Base-by-base conservation (phyloP, 306 rosid genomes). In the Pueraria montana region DNA sequence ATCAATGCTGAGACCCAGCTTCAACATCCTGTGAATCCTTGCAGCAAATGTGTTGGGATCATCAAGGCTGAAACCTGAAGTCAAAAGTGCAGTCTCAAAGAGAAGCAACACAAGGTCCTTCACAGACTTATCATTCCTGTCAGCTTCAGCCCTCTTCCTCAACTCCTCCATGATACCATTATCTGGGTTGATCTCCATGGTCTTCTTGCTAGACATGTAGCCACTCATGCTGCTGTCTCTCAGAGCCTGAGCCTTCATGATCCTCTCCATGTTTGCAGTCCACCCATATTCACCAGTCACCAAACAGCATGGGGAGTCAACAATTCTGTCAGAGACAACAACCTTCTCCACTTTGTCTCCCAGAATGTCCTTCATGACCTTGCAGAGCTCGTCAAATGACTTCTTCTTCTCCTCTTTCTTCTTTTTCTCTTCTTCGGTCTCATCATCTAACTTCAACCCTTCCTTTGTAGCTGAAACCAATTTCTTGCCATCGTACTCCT, bases 221-320 rank as follows among this genome's bases (percentile, higher is more conserved):
- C 91, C 48, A 0, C 89, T 18, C 96, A 92, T 92, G 87, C 93
- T 90, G 84, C 0, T 92, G 42, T 92, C 96, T 32, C 93, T 84
- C n/a, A 92, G 71, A 6, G 96, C 93, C 72, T 89, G 96, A 1
- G 96, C 96, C 83, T 91, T 91, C 91, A 91, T 89, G 52, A 91
- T 89, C 72, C 96, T 91, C 52, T 91, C 93, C 93, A 91, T 91
- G 84, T 91, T 91, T 0, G 96, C 93, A 3, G 87, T 87, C 96
- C 93, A 91, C 0, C 96, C 96, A 5, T 91, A 91, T 18, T 91
- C 96, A 17, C 96, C 96, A 0, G 96, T 91, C 5, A 91, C 96
- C 87, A 91, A 80, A 74, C 96, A 91, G 89, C 96, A 91, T 1
- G 96, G 96, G 0, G 96, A 91, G 24, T 91, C 93, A 0, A 91